Conservation (phyloP, 1,284 basidiomycete genomes). For the Marasmius fiardii region DNA sequence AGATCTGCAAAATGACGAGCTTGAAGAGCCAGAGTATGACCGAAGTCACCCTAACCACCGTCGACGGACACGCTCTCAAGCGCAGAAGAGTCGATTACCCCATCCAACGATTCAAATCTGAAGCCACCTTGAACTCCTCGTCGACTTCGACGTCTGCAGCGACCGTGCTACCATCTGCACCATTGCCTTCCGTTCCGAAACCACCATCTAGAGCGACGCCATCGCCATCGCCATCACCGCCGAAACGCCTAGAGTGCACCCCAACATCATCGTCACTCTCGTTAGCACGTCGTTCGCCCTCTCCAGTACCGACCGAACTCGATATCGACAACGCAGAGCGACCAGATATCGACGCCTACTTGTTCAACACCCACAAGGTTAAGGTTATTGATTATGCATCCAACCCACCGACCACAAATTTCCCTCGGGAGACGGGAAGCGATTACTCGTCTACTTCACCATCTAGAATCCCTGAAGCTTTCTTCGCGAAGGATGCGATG, state of each 20-base stretch:
- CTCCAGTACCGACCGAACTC: background rate
- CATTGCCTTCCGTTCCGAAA: background rate
- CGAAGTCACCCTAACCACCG: background rate
- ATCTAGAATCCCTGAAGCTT: background rate
- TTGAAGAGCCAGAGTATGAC: background rate
- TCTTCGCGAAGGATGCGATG: slow-evolving; percentile 3
- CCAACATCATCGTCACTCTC: background rate
- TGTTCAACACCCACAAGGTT: background rate
- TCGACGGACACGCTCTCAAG: background rate
- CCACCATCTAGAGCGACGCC: background rate
- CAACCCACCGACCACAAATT: background rate
- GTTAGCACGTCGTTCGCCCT: background rate
- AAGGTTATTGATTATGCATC: background rate
- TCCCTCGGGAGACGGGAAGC: background rate
- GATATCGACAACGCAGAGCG: background rate
- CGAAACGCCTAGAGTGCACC: background rate
- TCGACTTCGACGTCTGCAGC: background rate
- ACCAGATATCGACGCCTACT: background rate
- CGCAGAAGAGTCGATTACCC: background rate
- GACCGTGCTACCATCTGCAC: background rate
- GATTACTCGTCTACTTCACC: background rate
- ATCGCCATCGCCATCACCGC: background rate
- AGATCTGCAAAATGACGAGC: background rate
- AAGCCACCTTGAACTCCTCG: background rate
- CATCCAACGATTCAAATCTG: background rate